phyloP scores from a whole-genome alignment of 1,284 basidiomycete genomes.

The Apiotrichum akiyoshidainum region DNA sequence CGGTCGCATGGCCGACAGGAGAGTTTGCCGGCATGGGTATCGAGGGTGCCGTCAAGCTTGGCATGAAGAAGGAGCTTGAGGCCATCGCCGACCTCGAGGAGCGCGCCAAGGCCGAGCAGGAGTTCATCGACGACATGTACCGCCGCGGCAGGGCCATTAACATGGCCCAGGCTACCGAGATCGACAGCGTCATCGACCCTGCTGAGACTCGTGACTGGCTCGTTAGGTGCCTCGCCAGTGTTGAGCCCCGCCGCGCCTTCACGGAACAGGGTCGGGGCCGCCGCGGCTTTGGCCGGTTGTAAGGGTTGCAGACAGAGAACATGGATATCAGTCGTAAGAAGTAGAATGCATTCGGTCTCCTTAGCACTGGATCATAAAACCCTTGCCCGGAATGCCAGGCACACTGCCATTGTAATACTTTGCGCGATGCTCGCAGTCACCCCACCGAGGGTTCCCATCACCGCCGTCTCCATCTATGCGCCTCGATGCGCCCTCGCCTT shows the following conservation, averaged over 20 bases:
- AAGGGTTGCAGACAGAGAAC: not conserved
- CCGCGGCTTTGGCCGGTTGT: not conserved
- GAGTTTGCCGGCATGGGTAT: slow-evolving; percentile 26
- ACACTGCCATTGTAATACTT: not conserved
- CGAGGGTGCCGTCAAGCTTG: slow-evolving; percentile 24
- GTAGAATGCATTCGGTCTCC: not conserved
- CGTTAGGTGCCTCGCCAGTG: slow-evolving; percentile 12
- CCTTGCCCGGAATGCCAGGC: not conserved
- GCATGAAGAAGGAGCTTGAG: slow-evolving; percentile 23
- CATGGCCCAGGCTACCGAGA: slow-evolving; percentile 23
- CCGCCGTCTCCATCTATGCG: not conserved
- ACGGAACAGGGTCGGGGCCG: not conserved
- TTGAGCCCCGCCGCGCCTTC: slow-evolving; percentile 7
- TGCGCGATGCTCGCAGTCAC: not conserved
- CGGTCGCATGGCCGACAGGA: slow-evolving; percentile 20
- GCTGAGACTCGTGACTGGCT: slow-evolving; percentile 24
- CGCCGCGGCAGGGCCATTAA: slow-evolving; percentile 16
- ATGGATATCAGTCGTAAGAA: not conserved
- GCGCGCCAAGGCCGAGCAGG: slow-evolving; percentile 14
- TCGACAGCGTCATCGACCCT: slow-evolving; percentile 22
- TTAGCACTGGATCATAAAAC: not conserved
- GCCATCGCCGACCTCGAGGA: slow-evolving; percentile 12
- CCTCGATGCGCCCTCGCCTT: not conserved
- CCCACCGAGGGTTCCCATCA: not conserved
- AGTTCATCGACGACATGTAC: slow-evolving; percentile 23